These are phyloP conservation scores for Poterioochromonas sp. DNA, from an alignment of 352 stramenopile genomes.

Conservation along the genomic window DNA sequence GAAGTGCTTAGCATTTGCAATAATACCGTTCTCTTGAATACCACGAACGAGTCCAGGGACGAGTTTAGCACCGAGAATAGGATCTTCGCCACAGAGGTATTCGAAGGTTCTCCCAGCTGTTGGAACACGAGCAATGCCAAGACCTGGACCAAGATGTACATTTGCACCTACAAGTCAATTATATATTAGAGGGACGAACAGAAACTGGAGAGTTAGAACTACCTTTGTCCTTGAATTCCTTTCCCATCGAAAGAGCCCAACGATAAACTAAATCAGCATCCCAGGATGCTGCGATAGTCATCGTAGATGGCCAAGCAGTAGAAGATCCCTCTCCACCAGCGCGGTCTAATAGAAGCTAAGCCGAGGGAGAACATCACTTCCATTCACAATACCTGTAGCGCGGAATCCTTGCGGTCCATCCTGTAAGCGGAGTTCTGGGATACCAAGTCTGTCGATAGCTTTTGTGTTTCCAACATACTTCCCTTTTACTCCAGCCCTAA, in stretches of 20 bases:
- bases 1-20: conserved; percentile 75
- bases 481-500: neutral
- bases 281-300: conserved; percentile 36
- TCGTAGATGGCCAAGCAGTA: conserved; percentile 40
- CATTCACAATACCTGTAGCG: no score
- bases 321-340: conserved; percentile 19
- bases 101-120: conserved; percentile 40
- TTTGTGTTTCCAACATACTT: neutral
- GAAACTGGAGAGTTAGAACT: neutral
- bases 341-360: neutral
- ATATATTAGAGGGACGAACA: neutral
- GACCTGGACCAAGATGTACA: conserved; percentile 38
- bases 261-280: conserved; percentile 30
- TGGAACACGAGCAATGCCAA: conserved; percentile 41
- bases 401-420: conserved; percentile 44
- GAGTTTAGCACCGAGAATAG: conserved; percentile 19
- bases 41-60: conserved; percentile 62
- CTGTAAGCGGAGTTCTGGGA: conserved; percentile 42
- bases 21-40: conserved; percentile 61
- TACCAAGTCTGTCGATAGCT: conserved; percentile 24
- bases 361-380: conserved; percentile 12
- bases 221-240: conserved; percentile 39
- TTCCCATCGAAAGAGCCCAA: conserved; percentile 32
- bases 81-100: conserved; percentile 42
- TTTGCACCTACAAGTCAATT: conserved; percentile 31